These are phyloP conservation scores for Chlorella sp. DNA, from an alignment of 139 green algal genomes.

Conservation along the genomic window DNA sequence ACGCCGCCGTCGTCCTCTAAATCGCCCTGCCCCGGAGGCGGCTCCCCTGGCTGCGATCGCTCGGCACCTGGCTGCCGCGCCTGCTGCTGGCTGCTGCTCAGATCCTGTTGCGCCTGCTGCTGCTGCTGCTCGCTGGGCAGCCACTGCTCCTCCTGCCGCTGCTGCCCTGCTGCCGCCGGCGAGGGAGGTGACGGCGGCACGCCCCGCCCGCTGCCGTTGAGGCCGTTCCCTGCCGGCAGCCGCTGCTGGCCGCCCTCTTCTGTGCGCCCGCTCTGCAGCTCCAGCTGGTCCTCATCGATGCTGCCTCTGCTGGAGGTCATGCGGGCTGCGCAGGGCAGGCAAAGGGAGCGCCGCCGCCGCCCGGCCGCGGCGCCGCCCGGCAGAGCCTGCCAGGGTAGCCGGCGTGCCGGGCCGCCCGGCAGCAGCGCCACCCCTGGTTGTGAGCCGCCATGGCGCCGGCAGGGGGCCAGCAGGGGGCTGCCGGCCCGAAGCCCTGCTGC, in stretches of 20 bases:
- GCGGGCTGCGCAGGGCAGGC: conserved; percentile 5
- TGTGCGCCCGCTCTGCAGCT: not conserved
- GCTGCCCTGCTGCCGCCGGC: not conserved
- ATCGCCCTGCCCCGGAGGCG: conserved; percentile 60
- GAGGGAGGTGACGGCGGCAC: not conserved
- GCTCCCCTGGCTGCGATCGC: not conserved
- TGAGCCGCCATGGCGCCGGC: too few species aligned
- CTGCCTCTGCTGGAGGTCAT: conserved; percentile 26
- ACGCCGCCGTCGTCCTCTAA: conserved; percentile 66
- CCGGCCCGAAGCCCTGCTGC: too few species aligned
- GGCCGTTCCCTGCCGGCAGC: not conserved
- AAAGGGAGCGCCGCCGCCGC: not conserved
- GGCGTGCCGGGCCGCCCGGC: too few species aligned
- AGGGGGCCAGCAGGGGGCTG: too few species aligned
- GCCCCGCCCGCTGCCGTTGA: not conserved
- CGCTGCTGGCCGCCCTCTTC: not conserved
- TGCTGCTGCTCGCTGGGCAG: not conserved
- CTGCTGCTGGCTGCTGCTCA: not conserved
- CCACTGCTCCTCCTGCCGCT: not conserved
- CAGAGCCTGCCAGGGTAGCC: too few species aligned
- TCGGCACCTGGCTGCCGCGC: not conserved
- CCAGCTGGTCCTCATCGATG: conserved; percentile 18
- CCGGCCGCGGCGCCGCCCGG: not conserved
- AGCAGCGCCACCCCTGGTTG: too few species aligned
- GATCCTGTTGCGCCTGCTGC: not conserved